phyloP scores from a whole-genome alignment of 441 rosid genomes.

The Gossypium lobatum region DNA sequence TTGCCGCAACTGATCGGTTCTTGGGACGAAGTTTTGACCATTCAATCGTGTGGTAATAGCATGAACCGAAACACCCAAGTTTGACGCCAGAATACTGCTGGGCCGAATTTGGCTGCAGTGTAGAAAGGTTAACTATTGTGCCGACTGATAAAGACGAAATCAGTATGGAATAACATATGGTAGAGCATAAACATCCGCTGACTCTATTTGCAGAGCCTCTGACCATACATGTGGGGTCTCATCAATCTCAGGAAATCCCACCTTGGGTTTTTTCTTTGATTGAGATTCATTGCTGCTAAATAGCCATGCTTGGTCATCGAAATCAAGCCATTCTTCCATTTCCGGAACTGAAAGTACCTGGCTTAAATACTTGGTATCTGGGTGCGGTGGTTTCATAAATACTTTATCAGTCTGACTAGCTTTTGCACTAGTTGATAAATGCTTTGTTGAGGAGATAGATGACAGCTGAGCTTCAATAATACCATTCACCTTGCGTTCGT shows the following conservation, averaged over 20 bases:
- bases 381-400: slow-evolving; percentile 35
- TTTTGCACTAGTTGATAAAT: slow-evolving; percentile 18
- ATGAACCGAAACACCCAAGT: slow-evolving; percentile 1
- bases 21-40: not conserved
- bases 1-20: not conserved
- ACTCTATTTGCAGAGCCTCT: slow-evolving; percentile 33
- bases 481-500: slow-evolving; percentile 36
- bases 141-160: slow-evolving; percentile 19
- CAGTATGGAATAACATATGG: slow-evolving; percentile 47
- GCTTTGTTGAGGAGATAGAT: slow-evolving; percentile 21
- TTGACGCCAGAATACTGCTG: not conserved
- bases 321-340: slow-evolving; percentile 30
- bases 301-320: slow-evolving; percentile 38
- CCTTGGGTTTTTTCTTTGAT: slow-evolving; percentile 19
- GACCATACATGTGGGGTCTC: slow-evolving; percentile 36
- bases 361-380: slow-evolving; percentile 31
- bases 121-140: slow-evolving; percentile 3
- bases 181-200: slow-evolving; percentile 37
- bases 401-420: slow-evolving; percentile 24
- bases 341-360: slow-evolving; percentile 32
- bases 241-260: slow-evolving; percentile 17
- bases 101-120: slow-evolving; percentile 18
- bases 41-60: not conserved
- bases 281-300: slow-evolving; percentile 10
- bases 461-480: slow-evolving; percentile 15